Conservation (phyloP, 345 rosid genomes). For the Alliaria petiolata region DNA sequence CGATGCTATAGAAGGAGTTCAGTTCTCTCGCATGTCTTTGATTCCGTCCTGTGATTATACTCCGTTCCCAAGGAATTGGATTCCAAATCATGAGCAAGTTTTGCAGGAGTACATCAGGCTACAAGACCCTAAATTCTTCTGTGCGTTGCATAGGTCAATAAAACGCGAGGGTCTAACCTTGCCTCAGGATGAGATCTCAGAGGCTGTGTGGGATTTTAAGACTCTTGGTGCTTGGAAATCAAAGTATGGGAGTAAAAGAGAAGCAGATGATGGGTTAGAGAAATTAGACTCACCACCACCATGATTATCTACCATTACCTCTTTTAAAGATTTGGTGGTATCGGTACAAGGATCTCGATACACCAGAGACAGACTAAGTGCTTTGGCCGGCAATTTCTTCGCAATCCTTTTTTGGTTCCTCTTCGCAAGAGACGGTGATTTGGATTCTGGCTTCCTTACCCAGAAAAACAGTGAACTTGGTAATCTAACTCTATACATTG, state of each 20-base stretch:
- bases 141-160: conserved; percentile 59
- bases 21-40: conserved; percentile 83
- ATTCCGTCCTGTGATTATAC: conserved; percentile 95
- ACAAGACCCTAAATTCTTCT: conserved; percentile 83
- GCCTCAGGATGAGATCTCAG: conserved; percentile 92
- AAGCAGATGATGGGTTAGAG: conserved; percentile 28
- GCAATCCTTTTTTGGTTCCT: not conserved
- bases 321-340: not conserved
- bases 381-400: not conserved
- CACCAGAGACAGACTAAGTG: not conserved
- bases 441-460: not conserved
- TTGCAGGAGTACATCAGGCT: conserved; percentile 73
- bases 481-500: not conserved
- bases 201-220: conserved; percentile 83
- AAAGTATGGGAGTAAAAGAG: conserved; percentile 34
- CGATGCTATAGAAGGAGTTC: conserved; percentile 92
- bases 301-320: conserved; percentile 1
- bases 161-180: conserved; percentile 54
- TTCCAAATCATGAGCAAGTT: conserved; percentile 77
- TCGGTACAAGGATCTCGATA: conserved; percentile 2
- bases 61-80: conserved; percentile 85
- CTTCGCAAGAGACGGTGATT: not conserved
- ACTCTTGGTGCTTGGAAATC: conserved; percentile 68
- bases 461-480: conserved; percentile 10
- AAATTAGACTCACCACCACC: conserved; percentile 9